phyloP scores from a whole-genome alignment of 768 basidiomycete genomes.

The Lactarius trivialis region DNA sequence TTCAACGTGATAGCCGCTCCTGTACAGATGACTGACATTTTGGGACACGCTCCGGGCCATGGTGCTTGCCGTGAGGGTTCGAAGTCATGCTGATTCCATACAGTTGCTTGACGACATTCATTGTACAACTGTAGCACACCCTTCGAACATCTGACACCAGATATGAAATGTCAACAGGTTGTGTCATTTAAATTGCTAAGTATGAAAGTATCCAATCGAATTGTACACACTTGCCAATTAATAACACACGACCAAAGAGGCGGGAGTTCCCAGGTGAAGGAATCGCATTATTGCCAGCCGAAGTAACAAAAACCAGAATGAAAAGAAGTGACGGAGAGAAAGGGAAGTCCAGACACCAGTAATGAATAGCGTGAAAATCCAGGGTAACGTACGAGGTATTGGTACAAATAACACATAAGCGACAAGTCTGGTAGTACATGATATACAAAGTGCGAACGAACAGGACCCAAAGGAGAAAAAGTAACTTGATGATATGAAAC shows the following conservation, averaged over 20 bases:
- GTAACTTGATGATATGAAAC: constrained; percentile 16
- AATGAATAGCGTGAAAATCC: constrained; percentile 19
- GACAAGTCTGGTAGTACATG: constrained; percentile 18
- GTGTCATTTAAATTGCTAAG: background rate
- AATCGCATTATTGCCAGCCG: constrained; percentile 16
- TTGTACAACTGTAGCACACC: background rate
- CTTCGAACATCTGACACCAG: background rate
- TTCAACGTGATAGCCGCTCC: background rate
- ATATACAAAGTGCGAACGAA: constrained; percentile 19
- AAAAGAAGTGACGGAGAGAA: background rate
- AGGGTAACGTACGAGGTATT: constrained; percentile 22
- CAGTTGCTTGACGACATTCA: background rate
- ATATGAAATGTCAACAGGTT: background rate
- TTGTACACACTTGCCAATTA: background rate
- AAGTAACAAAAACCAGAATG: background rate
- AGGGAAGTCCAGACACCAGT: background rate
- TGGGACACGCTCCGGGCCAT: too few species aligned
- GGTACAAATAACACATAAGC: constrained; percentile 19
- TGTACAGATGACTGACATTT: too few species aligned
- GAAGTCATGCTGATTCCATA: background rate
- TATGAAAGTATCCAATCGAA: background rate
- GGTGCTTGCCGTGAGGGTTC: background rate
- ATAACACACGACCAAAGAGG: background rate
- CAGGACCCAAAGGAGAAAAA: background rate
- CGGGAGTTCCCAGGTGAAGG: constrained; percentile 1